Evolutionary conservation across 352 stramenopile genomes (phyloP).

Genomic region (Thalassiosira hispida): DNA sequence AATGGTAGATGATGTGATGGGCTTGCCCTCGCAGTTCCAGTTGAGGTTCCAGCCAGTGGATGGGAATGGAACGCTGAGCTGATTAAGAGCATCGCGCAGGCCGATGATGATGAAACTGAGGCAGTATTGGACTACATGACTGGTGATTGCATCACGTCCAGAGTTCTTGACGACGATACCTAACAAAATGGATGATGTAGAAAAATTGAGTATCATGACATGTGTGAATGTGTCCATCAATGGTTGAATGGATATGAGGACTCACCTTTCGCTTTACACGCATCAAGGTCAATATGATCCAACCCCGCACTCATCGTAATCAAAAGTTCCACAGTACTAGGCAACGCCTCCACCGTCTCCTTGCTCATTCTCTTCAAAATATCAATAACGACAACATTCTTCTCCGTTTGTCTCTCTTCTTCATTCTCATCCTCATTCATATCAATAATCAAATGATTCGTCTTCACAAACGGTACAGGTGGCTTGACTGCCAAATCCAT

Average conservation of each 20-base stretch:
- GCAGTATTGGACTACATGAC: constrained; percentile 87
- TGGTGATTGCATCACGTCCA: constrained; percentile 84
- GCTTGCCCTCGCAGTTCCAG: constrained; percentile 83
- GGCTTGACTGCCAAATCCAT: constrained; percentile 54
- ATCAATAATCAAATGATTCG: constrained; percentile 54
- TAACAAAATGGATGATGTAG: constrained; percentile 1
- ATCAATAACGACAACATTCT: constrained; percentile 64
- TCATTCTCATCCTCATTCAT: constrained; percentile 27
- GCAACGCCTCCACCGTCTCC: constrained; percentile 55
- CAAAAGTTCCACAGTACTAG: constrained; percentile 63
- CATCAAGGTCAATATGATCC: constrained; percentile 90
- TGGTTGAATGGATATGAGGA: not conserved
- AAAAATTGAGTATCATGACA: not conserved
- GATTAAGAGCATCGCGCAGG: constrained; percentile 83
- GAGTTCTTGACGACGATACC: constrained; percentile 81
- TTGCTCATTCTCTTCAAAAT: constrained; percentile 59
- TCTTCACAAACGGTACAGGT: constrained; percentile 53
- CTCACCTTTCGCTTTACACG: constrained; percentile 69
- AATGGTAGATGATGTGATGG: constrained; percentile 87
- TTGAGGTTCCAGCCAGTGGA: constrained; percentile 61
- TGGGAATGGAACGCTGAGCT: constrained; percentile 79
- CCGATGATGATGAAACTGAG: constrained; percentile 65
- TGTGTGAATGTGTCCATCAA: not conserved
- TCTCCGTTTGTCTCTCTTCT: constrained; percentile 11
- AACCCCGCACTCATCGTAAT: constrained; percentile 90